A percentile compares a stretch with the other conserved stretches of the same genome.
These are phyloP conservation scores for Ambrosia hybrid DNA, from an alignment of 140 eudicot genomes.

Conservation along the genomic window DNA sequence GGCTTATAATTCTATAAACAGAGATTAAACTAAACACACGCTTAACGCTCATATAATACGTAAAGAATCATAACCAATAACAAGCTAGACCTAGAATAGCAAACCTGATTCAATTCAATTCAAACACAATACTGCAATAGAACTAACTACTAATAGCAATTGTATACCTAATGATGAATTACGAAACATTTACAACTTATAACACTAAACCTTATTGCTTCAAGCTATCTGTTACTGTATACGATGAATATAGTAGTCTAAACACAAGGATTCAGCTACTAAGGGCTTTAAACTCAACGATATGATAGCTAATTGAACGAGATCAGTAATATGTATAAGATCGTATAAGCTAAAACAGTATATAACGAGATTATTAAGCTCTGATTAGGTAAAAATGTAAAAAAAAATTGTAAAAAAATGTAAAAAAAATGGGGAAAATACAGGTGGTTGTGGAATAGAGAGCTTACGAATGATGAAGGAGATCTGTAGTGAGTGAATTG, in stretches of 20 bases:
- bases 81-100: conserved; percentile 28
- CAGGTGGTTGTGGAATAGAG: conserved; percentile 18
- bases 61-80: conserved; percentile 13
- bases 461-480: conserved; percentile 18
- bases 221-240: conserved; percentile 22
- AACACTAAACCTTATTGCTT: conserved; percentile 17
- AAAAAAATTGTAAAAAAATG: too few species aligned
- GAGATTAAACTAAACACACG: background rate
- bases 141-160: background rate
- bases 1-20: background rate
- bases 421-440: background rate
- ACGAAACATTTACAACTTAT: background rate
- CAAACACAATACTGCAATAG: conserved; percentile 8
- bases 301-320: background rate
- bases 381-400: conserved; percentile 13
- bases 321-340: background rate
- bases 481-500: conserved; percentile 34
- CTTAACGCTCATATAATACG: background rate
- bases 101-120: conserved; percentile 2
- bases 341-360: conserved; percentile 1
- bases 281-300: conserved; percentile 27
- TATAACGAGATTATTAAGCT: conserved; percentile 13
- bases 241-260: conserved; percentile 4
- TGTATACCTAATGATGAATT: conserved; percentile 1
- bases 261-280: conserved; percentile 17